These are phyloP conservation scores for Cetradonia linearis DNA, from an alignment of 495 filamentous ascomycete genomes.

Conservation along the genomic window DNA sequence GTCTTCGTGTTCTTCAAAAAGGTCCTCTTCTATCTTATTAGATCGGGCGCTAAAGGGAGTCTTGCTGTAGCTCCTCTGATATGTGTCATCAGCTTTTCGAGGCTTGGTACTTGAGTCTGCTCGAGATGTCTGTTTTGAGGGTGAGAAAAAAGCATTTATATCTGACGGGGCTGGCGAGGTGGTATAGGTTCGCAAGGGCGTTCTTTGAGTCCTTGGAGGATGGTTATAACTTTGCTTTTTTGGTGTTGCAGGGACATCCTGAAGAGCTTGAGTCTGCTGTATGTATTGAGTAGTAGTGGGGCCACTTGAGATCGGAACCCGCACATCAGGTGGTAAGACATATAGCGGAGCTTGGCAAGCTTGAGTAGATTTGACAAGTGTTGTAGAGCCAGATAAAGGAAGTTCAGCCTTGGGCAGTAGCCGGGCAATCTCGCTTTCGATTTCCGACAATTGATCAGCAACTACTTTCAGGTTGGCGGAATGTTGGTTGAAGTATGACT, in stretches of 20 bases:
- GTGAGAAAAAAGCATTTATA: slow-evolving; percentile 25
- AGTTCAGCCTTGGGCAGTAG: slow-evolving; percentile 15
- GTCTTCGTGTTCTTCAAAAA: slow-evolving; percentile 30
- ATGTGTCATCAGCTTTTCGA: neutral
- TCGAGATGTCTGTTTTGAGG: slow-evolving; percentile 15
- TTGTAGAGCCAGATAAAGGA: slow-evolving; percentile 13
- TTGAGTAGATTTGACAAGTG: slow-evolving; percentile 24
- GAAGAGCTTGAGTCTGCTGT: slow-evolving; percentile 23
- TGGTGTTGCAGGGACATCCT: slow-evolving; percentile 13
- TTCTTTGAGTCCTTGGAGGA: slow-evolving; percentile 1
- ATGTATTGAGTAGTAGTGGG: slow-evolving; percentile 21
- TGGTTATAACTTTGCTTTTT: neutral
- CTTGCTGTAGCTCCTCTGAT: neutral
- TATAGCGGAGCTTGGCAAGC: neutral
- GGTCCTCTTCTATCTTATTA: slow-evolving; percentile 10
- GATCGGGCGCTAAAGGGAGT: slow-evolving; percentile 6
- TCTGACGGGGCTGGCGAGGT: slow-evolving; percentile 16
- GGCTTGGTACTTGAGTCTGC: neutral
- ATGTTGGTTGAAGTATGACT: slow-evolving; percentile 14
- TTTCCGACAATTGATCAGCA: slow-evolving; percentile 12
- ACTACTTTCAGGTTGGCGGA: slow-evolving; percentile 11
- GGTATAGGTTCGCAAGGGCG: slow-evolving; percentile 20
- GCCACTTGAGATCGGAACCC: slow-evolving; percentile 4
- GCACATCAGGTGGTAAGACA: neutral
- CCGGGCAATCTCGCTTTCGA: slow-evolving; percentile 18